A percentile compares a stretch with the other conserved stretches of the same genome.
These are phyloP conservation scores for Fagus crenata DNA, from an alignment of 306 rosid species.

Conservation along the genomic window DNA sequence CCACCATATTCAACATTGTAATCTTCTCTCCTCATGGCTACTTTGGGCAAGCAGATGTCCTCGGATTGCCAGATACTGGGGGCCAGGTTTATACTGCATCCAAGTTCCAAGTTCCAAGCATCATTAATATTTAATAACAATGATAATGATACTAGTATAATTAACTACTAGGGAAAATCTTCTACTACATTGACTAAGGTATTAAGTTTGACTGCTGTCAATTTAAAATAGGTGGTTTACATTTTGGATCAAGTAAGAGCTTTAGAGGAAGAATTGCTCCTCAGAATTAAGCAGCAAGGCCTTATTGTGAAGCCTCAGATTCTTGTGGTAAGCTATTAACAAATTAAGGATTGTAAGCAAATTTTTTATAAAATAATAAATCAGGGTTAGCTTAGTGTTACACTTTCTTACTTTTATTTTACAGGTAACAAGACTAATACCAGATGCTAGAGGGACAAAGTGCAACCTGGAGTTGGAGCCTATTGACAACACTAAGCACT, in stretches of 20 bases:
- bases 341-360: neutral
- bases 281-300: conserved; percentile 79
- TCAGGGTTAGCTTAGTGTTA: neutral
- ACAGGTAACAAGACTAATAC: conserved; percentile 83
- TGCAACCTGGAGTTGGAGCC: conserved; percentile 83
- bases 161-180: neutral
- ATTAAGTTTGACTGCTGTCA: neutral
- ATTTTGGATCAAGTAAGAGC: conserved; percentile 93
- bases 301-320: conserved; percentile 78
- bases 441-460: conserved; percentile 83
- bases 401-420: neutral
- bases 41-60: conserved; percentile 92
- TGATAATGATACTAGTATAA: neutral
- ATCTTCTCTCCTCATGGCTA: conserved; percentile 92
- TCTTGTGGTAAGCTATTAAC: conserved; percentile 59
- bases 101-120: no score
- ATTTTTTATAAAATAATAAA: neutral
- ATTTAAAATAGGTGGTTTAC: conserved; percentile 67
- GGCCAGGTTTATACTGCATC: conserved; percentile 67
- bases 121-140: neutral
- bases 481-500: conserved; percentile 66
- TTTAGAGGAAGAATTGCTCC: conserved; percentile 70
- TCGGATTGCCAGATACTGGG: conserved; percentile 95
- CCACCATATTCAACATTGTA: conserved; percentile 71
- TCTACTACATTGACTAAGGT: neutral